Base-by-base conservation (phyloP, 2,329 filamentous ascomycete species). In the Raffaelea albimanens region DNA sequence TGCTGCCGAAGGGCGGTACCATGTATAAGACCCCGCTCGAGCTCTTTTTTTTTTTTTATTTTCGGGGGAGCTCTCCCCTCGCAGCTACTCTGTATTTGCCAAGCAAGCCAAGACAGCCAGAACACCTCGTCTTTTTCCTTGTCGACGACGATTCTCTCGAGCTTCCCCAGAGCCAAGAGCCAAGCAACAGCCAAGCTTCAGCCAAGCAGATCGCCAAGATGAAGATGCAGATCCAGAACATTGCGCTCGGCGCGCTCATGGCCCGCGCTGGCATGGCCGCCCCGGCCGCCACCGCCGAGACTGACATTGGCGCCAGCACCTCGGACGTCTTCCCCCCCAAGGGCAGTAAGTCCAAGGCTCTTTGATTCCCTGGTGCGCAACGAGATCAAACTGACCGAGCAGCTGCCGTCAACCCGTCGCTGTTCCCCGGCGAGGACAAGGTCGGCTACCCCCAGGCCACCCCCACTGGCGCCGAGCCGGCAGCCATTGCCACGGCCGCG, bases 381-480 rank as follows among this genome's bases (percentile, higher is more conserved):
- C 36, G 7, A n/a, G 13, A n/a, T 5, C 36, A 7, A 39, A 39
- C 16, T 43, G 4, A 19, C n/a, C n/a, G n/a, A n/a, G n/a, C n/a
- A n/a, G n/a, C 60, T 20, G 53, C 59, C 9, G 61, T 57, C 11
- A 52, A 62, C 50, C 43, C 56, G 10, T 42, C 43, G 11, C 57
- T 58, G 20, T 63, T 63, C 50, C 61, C 61, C 5, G 55, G 56
- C 21, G 61, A 62, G 54, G 48, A 53, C 4, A 48, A 56, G 19
- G 56, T 63, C 9, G 60, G 61, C 11, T 62, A 57, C 39, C 51
- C 54, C 13, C 10, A 14, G 16, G n/a, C 36, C 3, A 63, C 58
- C 0, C 49, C 52, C 9, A 62, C 61, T 4, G 61, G 61, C 2
- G 47, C 44, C 2, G 56, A 63, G 43, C 57, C 61, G 3, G 58